A percentile compares a stretch with the other conserved stretches of the same genome.
These are phyloP conservation scores for Aphanomyces cochlioides DNA, from an alignment of 352 stramenopile genomes.

Conservation along the genomic window DNA sequence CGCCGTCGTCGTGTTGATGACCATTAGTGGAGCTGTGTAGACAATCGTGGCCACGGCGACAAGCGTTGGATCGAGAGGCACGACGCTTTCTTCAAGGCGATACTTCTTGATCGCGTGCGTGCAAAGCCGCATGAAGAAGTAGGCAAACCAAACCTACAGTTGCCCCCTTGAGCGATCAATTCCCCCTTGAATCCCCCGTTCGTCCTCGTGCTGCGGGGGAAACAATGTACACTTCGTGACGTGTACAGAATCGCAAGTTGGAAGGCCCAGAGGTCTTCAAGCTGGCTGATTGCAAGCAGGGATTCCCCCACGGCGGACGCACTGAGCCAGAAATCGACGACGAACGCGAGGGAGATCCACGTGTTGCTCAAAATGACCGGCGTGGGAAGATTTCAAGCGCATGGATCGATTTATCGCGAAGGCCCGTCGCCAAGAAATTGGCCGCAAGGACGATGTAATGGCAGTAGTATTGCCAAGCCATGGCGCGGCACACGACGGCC, in stretches of 20 bases:
- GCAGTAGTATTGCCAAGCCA: not conserved
- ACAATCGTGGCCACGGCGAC: not conserved
- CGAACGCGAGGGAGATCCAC: not conserved
- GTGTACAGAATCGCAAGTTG: not conserved
- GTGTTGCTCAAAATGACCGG: not conserved
- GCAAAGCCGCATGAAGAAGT: not conserved
- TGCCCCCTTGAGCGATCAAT: not conserved
- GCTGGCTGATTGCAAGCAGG: not conserved
- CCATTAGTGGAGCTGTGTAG: not conserved
- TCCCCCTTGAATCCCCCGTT: too few species aligned
- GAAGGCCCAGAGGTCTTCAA: not conserved
- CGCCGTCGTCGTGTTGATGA: not conserved
- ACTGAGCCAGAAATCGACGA: conserved; percentile 10
- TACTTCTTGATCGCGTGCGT: not conserved
- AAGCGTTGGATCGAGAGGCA: not conserved
- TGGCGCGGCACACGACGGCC: not conserved
- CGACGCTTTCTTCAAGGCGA: not conserved
- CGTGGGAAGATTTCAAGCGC: not conserved
- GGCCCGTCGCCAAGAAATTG: not conserved
- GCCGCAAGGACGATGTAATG: not conserved
- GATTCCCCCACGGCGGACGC: not conserved
- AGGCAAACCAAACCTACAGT: conserved; percentile 6
- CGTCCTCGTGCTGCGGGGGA: too few species aligned
- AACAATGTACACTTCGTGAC: not conserved
- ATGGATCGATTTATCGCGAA: not conserved